Evolutionary conservation across 495 filamentous ascomycete genomes (phyloP), one percentile per base, ranked within the genome.

Genomic region (Polyplosphaeria fusca): DNA sequence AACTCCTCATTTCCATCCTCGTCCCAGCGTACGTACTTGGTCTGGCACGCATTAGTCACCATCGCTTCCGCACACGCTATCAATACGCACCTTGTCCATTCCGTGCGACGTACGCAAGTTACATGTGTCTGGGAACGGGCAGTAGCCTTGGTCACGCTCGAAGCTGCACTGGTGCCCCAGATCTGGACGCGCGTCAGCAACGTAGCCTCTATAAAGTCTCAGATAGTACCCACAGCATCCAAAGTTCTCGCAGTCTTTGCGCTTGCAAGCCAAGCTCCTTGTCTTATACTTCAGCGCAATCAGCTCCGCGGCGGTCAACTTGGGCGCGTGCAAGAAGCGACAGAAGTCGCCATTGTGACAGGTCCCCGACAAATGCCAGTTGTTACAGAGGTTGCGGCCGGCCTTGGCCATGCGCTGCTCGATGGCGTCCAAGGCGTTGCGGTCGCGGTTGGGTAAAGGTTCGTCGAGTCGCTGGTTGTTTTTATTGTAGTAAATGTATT

Each of bases 341-440:
- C 71, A 74, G 45, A 63, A 61, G 14, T 57, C 42, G 16, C 53
- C 58, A 5, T 55, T 51, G 11, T 44, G 14, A 51, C 71, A 74
- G 23, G 61, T 54, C 16, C 71, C 70, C n/a, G 22, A 58, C 0
- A 74, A 56, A 59, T 72, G 70, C 48, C 64, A 69, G 43, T 67
- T 55, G 51, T 74, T 74, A 55, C 71, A 74, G 37, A 64, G 47
- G 39, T 66, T 66, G 14, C 66, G 66, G 32, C 63, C 66, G 11
- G 22, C 22, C 12, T 52, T 47, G 26, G 61, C 58, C 25, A 68
- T 60, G 13, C 61, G 64, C 1, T 63, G 49, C 11, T 60, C 52
- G 30, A 72, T 60, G 12, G 60, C 45, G 4, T 65, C 51, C 11
- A 53, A 27, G 5, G 70, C 63, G 1, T 30, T 39, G 12, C 52